phyloP scores from a whole-genome alignment of 2,329 filamentous ascomycete species.

The Dichotomopilus funicola region DNA sequence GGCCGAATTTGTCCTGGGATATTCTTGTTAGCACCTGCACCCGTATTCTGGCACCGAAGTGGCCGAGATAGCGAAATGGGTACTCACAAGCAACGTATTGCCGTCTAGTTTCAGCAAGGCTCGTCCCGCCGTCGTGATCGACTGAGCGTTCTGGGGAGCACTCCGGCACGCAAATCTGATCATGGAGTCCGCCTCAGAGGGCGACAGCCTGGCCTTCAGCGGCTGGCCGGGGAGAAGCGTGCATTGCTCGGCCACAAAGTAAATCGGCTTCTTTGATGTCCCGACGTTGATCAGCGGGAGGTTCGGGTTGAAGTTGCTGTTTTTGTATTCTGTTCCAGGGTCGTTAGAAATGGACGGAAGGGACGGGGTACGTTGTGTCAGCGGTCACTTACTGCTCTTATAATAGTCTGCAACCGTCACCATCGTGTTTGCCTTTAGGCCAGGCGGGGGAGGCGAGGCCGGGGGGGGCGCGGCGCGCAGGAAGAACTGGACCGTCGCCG shows the following conservation, averaged over 20 bases:
- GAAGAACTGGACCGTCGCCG: constrained; percentile 28
- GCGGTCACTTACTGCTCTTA: constrained; percentile 33
- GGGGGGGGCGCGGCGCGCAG: constrained; percentile 22
- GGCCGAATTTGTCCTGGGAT: constrained; percentile 46
- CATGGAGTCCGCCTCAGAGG: constrained; percentile 60
- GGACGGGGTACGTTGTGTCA: too few relatives aligned
- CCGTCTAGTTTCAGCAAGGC: constrained; percentile 51
- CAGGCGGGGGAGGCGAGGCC: constrained; percentile 4
- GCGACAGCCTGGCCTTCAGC: constrained; percentile 51
- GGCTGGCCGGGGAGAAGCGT: constrained; percentile 58
- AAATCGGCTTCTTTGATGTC: constrained; percentile 48
- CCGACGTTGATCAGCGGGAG: constrained; percentile 64
- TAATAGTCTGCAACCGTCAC: constrained; percentile 41
- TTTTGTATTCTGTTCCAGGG: constrained; percentile 29
- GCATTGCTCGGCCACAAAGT: constrained; percentile 62
- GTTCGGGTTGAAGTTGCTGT: constrained; percentile 28
- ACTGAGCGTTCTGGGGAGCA: constrained; percentile 60
- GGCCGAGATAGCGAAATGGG: not conserved
- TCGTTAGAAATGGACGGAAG: too few relatives aligned
- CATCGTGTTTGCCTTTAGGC: constrained; percentile 23
- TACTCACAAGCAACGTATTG: constrained; percentile 39
- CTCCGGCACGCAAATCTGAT: constrained; percentile 63
- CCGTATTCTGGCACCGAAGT: not conserved
- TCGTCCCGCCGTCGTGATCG: constrained; percentile 54
- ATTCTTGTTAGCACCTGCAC: not conserved